Percentiles rank a stretch among this genome's conserved stretches.
These are phyloP conservation scores for Vitis amurensis DNA, from an alignment of 164 flowering plant genomes.

Conservation along the genomic window DNA sequence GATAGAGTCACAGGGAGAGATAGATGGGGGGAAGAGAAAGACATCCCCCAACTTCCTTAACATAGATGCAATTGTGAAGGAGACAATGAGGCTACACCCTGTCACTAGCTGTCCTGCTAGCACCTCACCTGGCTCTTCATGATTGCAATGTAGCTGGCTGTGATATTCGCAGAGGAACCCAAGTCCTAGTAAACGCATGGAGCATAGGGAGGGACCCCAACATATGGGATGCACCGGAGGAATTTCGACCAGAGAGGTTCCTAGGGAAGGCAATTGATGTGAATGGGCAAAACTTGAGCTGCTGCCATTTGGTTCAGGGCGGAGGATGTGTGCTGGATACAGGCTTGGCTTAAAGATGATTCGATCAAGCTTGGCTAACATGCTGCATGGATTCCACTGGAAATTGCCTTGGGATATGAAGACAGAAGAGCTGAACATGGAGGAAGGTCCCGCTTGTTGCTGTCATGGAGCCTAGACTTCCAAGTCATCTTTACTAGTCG, in stretches of 20 bases:
- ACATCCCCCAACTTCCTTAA: too few species aligned
- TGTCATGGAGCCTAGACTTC: neutral
- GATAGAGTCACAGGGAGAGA: too few species aligned
- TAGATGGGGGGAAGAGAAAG: neutral
- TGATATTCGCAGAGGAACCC: constrained; percentile 18
- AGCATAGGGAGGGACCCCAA: constrained; percentile 10
- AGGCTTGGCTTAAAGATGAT: neutral
- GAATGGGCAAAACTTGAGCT: neutral
- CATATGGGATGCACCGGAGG: neutral
- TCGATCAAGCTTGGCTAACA: neutral
- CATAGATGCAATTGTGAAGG: too few species aligned
- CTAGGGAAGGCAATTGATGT: neutral
- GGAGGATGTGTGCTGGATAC: neutral
- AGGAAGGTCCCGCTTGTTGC: neutral
- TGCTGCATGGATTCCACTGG: constrained; percentile 13
- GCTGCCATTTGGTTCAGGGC: constrained; percentile 2
- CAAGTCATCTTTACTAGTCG: constrained; percentile 13
- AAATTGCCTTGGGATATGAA: neutral
- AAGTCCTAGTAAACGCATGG: constrained; percentile 12
- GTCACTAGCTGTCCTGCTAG: neutral
- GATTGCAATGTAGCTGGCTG: constrained; percentile 10
- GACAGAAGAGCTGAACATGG: constrained; percentile 5
- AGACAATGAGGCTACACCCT: too few species aligned
- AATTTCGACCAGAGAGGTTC: constrained; percentile 1
- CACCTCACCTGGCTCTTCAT: too few species aligned